These are phyloP conservation scores for Coniophora puteana DNA, from an alignment of 1,284 basidiomycete species.

Conservation along the genomic window DNA sequence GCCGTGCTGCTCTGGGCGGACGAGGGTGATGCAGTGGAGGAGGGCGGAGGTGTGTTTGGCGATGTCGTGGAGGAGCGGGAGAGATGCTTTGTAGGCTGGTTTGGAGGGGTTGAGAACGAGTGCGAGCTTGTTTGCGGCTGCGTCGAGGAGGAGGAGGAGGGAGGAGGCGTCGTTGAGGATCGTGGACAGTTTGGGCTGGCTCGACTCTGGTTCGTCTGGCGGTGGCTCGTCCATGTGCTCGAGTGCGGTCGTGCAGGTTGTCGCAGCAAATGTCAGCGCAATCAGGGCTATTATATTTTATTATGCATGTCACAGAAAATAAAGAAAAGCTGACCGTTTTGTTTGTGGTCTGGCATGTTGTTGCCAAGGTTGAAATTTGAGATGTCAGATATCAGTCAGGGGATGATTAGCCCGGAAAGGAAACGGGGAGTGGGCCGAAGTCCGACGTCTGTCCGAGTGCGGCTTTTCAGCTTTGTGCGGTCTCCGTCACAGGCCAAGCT, in stretches of 20 bases:
- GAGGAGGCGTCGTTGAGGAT: slow-evolving; percentile 57
- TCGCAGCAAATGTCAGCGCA: slow-evolving; percentile 29
- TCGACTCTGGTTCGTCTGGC: slow-evolving; percentile 12
- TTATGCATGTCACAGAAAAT: slow-evolving; percentile 3
- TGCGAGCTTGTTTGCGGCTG: slow-evolving; percentile 59
- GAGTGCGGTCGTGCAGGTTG: slow-evolving; percentile 46
- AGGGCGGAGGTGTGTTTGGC: slow-evolving; percentile 50
- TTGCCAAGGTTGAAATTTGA: too few species aligned
- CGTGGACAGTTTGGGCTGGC: slow-evolving; percentile 30
- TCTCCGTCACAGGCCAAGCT: neutral
- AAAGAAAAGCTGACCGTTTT: slow-evolving; percentile 1
- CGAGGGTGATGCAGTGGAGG: slow-evolving; percentile 53
- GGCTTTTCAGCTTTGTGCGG: neutral
- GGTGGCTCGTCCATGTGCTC: slow-evolving; percentile 23
- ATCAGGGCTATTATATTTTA: slow-evolving; percentile 22
- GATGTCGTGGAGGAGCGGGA: slow-evolving; percentile 57
- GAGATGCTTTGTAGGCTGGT: slow-evolving; percentile 52
- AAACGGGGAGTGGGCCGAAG: too few species aligned
- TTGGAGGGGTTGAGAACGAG: slow-evolving; percentile 60
- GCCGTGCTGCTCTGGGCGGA: slow-evolving; percentile 47
- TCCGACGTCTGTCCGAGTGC: too few species aligned
- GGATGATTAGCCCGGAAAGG: too few species aligned
- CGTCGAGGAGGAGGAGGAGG: slow-evolving; percentile 59
- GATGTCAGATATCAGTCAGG: too few species aligned
- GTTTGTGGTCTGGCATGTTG: neutral